Base-by-base conservation (phyloP, 208 protist species). In the Wallacemonas sp. region DNA sequence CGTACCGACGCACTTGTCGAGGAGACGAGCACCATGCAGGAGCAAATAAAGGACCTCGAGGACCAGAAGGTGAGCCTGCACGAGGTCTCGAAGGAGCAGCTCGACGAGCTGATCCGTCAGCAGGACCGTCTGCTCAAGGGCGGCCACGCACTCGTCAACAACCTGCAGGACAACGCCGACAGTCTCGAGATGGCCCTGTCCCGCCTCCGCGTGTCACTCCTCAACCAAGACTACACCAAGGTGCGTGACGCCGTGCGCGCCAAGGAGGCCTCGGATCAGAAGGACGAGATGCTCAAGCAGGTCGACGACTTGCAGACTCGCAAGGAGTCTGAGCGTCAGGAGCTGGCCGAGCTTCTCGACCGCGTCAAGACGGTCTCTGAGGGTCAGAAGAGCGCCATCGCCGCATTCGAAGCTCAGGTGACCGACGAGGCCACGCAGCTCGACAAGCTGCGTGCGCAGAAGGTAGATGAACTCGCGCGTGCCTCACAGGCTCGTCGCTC, bases 111-210 rank as follows among this genome's bases (percentile, higher is more conserved):
- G 23, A 44, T 81, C 21, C 61, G 66, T 44, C 58, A 43, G 32
- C 61, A 78, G 33, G 49, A 29, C 43, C 65, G 29, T 48, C 55
- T 47, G 43, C 60, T 38, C 4, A 65, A 38, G 29, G 4, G 34
- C 65, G 41, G 66, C 38, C 68, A 65, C 34, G 32, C 14, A 33
- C 36, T 80, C 32, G 55, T 74, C 16, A 67, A 65, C 14, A 54
- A 75, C 39, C 81, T 76, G 49, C 68, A 81, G 27, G 74, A 78
- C 56, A 74, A 69, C n/a, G 70, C 78, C 24, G 46, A 68, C 9
- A 76, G 67, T 5, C 57, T 89, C 17, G 65, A 81, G 36, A 17
- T 75, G 30, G 65, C 74, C 41, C 63, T 84, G 61, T 62, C 55
- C 24, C 66, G 74, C 32, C 47, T 88, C 30, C 82, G 82, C 0